Evolutionary conservation across 2,329 filamentous ascomycete species (phyloP), one percentile per base, ranked within the genome.

Genomic region (Alternaria novae-zelandiae): DNA sequence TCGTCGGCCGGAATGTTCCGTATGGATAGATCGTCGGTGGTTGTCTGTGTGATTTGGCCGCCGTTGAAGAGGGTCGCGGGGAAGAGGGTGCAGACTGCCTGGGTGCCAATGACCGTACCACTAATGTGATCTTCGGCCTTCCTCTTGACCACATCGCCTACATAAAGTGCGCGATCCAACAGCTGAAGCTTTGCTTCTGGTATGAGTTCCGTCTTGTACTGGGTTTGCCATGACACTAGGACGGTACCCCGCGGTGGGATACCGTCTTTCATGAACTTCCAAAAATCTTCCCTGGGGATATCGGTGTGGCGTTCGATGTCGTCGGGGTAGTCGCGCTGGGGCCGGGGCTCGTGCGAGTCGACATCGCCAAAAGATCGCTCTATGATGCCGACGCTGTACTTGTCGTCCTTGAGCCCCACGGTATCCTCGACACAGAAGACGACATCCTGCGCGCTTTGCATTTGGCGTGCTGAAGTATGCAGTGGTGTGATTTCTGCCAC

Each of bases 121-220:
- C 84, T 86, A 76, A 85, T 82, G 15, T 83, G 79, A 66, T 84
- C 82, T 21, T 80, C 80, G 0, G 80, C 75, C 44, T 80, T 78
- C 32, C 80, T 78, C 73, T 87, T 88, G 55, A 89, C 86, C 12
- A 84, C 78, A 68, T 88, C 85, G 25, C 87, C 87, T 15, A 88
- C 82, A 53, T 83, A 80, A 13, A 88, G 75, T 2, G 80, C 78
- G n/a, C 87, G 83, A 74, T 88, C 86, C 28, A 88, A 74, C 21
- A 89, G 77, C 15, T 80, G 77, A 46, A 89, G 77, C 23, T 83
- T 80, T 11, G 81, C 68, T 53, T 80, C 78, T 1, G 77, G 76
- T 26, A 84, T 74, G 17, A 84, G 72, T 59, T 82, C 78, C 3
- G 80, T 78, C 56, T 71, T 75, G 50, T 78, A 76, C 67, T 83